Base-by-base conservation (phyloP, 1,139 yeast species). In the Pneumocystis oryctolagi region DNA sequence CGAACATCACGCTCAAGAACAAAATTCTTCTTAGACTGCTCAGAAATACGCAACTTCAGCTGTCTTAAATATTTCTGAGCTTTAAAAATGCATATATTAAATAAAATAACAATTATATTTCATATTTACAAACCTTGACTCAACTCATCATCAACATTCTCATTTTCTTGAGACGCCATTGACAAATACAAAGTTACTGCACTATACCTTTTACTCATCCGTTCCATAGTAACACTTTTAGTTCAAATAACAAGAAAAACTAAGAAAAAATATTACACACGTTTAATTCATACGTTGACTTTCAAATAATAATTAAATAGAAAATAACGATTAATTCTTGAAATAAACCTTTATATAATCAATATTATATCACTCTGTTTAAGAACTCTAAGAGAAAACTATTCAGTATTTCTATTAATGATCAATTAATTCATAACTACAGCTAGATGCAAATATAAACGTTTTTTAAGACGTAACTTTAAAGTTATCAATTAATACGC, bases 1-100 rank as follows among this genome's bases (percentile, higher is more conserved):
- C 77, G 70, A 57, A 76, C 77, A 63, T 76, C 78, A 66, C 74
- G 72, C 65, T 76, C 79, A 61, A 75, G 69, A 60, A 74, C 68
- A 64, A 75, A 76, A 67, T 76, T 76, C 64, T 71, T 70, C 66
- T 75, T 75, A 47, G 74, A 70, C 67, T 73, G 76, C 61, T 73
- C 75, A 9, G 76, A 72, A 57, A 76, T 76, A 62, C 70, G 69
- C 2, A 73, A 67, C 65, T 76, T 76, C 40, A 76, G 71, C 47
- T 69, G 71, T 30, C 75, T 69, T 56, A 74, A 68, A 59, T 71
- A 73, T 60, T 70, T 68, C 67, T 75, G 77, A 5, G 76, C 73
- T 63, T 69, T 69, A 59, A 20, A 20, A 3, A 37, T 18, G 12
- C n/a, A 20, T 32, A 20, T 5, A 59, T 39, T 20, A 47, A 47